Evolutionary conservation across 495 filamentous ascomycete genomes (phyloP).

Genomic region (Ramalina peruviana): DNA sequence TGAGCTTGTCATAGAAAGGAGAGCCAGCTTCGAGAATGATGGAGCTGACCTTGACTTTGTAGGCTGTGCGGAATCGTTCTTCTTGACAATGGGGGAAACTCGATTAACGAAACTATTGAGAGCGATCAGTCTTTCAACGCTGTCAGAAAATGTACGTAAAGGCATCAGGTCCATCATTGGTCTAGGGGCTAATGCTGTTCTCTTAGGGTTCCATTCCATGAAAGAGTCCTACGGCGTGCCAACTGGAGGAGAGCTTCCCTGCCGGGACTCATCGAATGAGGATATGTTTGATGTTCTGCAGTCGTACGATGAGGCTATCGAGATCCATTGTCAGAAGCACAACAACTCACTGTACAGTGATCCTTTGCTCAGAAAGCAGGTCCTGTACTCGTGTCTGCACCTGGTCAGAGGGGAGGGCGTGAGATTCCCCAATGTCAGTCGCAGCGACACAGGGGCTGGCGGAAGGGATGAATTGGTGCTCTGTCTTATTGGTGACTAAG

Average conservation of each 20-base stretch:
- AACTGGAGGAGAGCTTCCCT: not conserved
- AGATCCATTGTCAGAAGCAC: slow-evolving; percentile 3
- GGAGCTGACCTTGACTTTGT: not conserved
- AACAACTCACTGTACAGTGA: slow-evolving; percentile 12
- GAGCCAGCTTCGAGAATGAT: not conserved
- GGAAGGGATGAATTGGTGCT: slow-evolving; percentile 16
- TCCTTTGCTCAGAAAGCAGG: not conserved
- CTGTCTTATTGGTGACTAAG: not conserved
- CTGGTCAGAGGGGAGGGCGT: slow-evolving; percentile 12
- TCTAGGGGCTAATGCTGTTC: no score
- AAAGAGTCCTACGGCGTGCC: no score
- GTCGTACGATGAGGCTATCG: slow-evolving; percentile 9
- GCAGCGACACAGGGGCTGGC: slow-evolving; percentile 11
- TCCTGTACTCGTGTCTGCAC: slow-evolving; percentile 11
- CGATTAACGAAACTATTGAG: no score
- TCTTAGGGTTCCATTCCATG: no score
- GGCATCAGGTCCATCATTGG: no score
- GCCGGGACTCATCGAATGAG: not conserved
- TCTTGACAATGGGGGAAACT: no score
- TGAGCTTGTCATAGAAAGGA: not conserved
- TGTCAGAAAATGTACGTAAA: no score
- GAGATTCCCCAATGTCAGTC: slow-evolving; percentile 14
- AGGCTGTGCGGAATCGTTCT: not conserved
- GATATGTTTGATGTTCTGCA: not conserved
- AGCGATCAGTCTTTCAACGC: no score